Conservation (phyloP, 1,139 yeast genomes). For the Hemisphaericaspora xylanilytica region DNA sequence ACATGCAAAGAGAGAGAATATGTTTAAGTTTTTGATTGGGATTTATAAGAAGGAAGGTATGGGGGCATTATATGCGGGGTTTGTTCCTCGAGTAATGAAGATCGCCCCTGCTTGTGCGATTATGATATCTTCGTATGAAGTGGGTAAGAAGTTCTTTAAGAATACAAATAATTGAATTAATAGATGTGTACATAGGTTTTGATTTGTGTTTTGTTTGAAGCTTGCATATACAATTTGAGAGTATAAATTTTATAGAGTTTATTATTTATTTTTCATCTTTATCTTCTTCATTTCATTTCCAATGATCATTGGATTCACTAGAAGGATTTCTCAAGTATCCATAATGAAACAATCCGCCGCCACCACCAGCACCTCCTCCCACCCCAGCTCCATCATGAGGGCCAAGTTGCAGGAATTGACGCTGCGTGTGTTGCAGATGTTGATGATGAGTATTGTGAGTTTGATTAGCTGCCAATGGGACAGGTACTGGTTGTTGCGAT, state of each 20-base stretch:
- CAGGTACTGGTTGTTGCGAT: constrained; percentile 4
- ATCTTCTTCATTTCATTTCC: neutral
- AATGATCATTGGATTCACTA: constrained; percentile 2
- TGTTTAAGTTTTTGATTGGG: constrained; percentile 62
- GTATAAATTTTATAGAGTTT: constrained; percentile 1
- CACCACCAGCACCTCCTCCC: no score
- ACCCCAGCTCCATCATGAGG: no score
- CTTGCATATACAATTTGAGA: neutral
- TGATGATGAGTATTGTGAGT: constrained; percentile 2
- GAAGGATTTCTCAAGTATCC: constrained; percentile 1
- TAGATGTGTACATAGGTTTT: constrained; percentile 1
- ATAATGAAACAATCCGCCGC: neutral
- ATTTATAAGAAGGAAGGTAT: constrained; percentile 74
- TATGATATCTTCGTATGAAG: constrained; percentile 93
- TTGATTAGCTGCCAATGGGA: constrained; percentile 5
- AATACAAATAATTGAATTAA: constrained; percentile 17
- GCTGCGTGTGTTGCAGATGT: no score
- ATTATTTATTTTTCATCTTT: no score
- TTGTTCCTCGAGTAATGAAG: constrained; percentile 80
- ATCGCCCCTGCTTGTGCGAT: constrained; percentile 98
- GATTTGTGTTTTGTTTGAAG: neutral
- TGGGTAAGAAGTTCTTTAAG: constrained; percentile 68
- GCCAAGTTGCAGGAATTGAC: constrained; percentile 3
- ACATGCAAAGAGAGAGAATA: constrained; percentile 31
- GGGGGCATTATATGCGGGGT: constrained; percentile 76